A percentile compares a stretch with the other conserved stretches of the same genome.
Evolutionary conservation across 768 basidiomycete genomes (phyloP).

Genomic region (Amanita jacksonii): DNA sequence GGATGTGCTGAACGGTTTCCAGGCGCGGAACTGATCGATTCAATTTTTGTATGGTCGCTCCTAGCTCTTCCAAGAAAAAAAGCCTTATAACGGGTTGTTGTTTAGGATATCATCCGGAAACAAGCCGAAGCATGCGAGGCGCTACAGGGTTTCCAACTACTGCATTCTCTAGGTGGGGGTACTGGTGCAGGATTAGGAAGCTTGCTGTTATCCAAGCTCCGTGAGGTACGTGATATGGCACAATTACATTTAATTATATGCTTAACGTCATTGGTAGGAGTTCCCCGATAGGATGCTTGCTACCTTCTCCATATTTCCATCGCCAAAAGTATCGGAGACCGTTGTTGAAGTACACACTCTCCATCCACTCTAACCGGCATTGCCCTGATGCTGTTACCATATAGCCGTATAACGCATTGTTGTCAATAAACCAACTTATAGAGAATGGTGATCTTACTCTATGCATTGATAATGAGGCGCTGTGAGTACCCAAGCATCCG

Average conservation of each 20-base stretch:
- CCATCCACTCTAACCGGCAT: slow-evolving; percentile 28
- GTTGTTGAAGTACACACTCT: slow-evolving; percentile 51
- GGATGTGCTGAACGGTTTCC: neutral
- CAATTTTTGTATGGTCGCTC: slow-evolving; percentile 44
- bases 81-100: neutral
- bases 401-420: slow-evolving; percentile 79
- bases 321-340: slow-evolving; percentile 50
- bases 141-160: slow-evolving; percentile 84
- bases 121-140: slow-evolving; percentile 79
- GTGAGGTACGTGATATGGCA: slow-evolving; percentile 43
- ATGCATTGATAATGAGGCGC: slow-evolving; percentile 81
- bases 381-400: slow-evolving; percentile 38
- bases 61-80: neutral
- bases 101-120: slow-evolving; percentile 62
- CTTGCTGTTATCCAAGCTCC: slow-evolving; percentile 69
- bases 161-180: slow-evolving; percentile 88
- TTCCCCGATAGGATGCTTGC: slow-evolving; percentile 48
- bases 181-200: slow-evolving; percentile 84
- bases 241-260: too few species aligned
- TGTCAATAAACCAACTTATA: slow-evolving; percentile 83
- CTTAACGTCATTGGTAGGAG: slow-evolving; percentile 33
- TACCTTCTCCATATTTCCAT: slow-evolving; percentile 43
- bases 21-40: slow-evolving; percentile 89
- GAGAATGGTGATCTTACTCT: slow-evolving; percentile 81
- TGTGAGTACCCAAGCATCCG: slow-evolving; percentile 34